Evolutionary conservation across 2,329 filamentous ascomycete genomes (phyloP), one percentile per base, ranked within the genome.

Genomic region (Venturia oleaginea): DNA sequence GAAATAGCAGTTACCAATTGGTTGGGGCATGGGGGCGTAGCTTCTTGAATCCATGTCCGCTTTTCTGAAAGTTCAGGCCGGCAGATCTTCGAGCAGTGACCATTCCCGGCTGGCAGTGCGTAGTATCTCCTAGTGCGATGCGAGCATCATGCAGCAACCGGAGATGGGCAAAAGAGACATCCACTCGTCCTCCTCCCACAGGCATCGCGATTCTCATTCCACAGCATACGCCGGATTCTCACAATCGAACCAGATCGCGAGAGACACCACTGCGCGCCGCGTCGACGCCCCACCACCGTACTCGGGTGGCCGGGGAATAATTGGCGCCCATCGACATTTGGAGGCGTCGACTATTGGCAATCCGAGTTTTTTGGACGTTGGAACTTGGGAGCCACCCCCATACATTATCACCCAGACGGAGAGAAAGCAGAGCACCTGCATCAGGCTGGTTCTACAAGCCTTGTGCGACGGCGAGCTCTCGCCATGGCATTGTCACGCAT

Each of bases 401-500:
- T 34, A 57, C 24, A 3, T 57, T 19, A n/a, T 32, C 27, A 57
- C 7, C 51, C 19, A 57, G 15, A 4, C 51, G 15, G 51, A 57
- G 51, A 57, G 27, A n/a, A 34, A 19, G 51, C 51, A 57, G 17
- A 57, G 30, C 3, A 57, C 51, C 51, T 57, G 51, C 51, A 57
- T 57, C 30, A n/a, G 51, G 59, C 37, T 60, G 59, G n/a, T 42
- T 40, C 59, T 43, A 60, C 59, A 42, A 60, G 59, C 27, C 15
- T 60, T 34, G 51, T 34, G 34, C 51, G 51, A 57, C 30, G 15
- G 51, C 51, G 60, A 63, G 37, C 34, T 34, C 32, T 51, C 62
- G 51, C 63, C 19, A 64, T 64, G 63, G 63, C 63, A 15, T 55
- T 64, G 5, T 61, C 51, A 24, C 17, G 46, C 27, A 54, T 17